Evolutionary conservation across 192 early-diverging fungal species (phyloP), one percentile per base, ranked within the genome.

Genomic region (Podila epigama): DNA sequence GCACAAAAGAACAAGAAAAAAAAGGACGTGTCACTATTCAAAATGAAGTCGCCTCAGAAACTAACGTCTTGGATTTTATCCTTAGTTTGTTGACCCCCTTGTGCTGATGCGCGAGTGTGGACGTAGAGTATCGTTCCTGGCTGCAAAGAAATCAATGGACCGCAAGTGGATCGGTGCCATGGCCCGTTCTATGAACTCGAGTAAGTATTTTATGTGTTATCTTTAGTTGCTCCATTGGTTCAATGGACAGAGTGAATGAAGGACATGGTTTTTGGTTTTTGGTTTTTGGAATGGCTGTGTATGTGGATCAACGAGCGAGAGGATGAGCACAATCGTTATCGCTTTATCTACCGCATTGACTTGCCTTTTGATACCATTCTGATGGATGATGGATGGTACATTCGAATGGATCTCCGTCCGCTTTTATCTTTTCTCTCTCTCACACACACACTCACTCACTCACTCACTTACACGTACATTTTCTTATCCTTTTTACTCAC

Each of bases 1-100:
- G 20, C 32, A 51, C 22, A n/a, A 20, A 54, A 36, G n/a, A 51
- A 33, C 22, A 39, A n/a, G n/a, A n/a, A n/a, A n/a, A n/a, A n/a
- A n/a, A n/a, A n/a, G n/a, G n/a, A n/a, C n/a, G n/a, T n/a, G n/a
- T n/a, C n/a, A n/a, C n/a, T n/a, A n/a, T n/a, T n/a, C n/a, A n/a
- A n/a, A n/a, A n/a, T n/a, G n/a, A n/a, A n/a, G n/a, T n/a, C n/a
- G n/a, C n/a, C n/a, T n/a, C n/a, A n/a, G n/a, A n/a, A n/a, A 6
- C 52, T 27, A 39, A n/a, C 52, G 28, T 33, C 37, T 33, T 34
- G n/a, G 28, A 33, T 41, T 54, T 22, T 39, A 15, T 29, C 41
- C 78, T 22, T 86, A 94, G 90, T 98, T 99, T 84, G 91, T 99
- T 33, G 97, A 99, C 81, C 95, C 96, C 6, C 63, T 97, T 39